Evolutionary conservation across 306 rosid genomes (phyloP).

Genomic region (Gastrolobium bilobum): DNA sequence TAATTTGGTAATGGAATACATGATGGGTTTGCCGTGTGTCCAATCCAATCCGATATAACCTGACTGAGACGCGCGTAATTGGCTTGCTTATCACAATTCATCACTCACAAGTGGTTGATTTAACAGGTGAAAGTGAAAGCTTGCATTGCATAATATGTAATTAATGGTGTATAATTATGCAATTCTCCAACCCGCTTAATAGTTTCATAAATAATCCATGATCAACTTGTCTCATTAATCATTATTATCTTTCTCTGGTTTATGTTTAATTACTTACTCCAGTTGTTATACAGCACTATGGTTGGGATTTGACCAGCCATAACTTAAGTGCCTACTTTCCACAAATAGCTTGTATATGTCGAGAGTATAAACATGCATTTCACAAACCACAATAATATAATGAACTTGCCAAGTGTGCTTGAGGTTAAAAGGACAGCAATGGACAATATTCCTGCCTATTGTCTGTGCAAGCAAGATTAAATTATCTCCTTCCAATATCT

Average conservation of each 20-base stretch:
- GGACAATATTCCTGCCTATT: too few species aligned
- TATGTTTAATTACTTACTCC: neutral
- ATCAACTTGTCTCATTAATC: conserved; percentile 14
- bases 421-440: too few species aligned
- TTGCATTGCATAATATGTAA: neutral
- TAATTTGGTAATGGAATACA: neutral
- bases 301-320: neutral
- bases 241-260: conserved; percentile 2
- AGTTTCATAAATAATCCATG: conserved; percentile 8
- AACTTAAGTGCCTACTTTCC: neutral
- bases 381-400: too few species aligned
- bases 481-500: too few species aligned
- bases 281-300: neutral
- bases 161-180: neutral
- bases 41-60: neutral
- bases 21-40: neutral
- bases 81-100: neutral
- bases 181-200: neutral
- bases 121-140: conserved; percentile 18
- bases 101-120: conserved; percentile 23
- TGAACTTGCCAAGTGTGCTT: too few species aligned
- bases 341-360: too few species aligned
- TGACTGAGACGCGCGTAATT: neutral
- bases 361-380: too few species aligned
- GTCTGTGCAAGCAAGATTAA: too few species aligned